Evolutionary conservation across 768 basidiomycete genomes (phyloP).

Genomic region (Lactarius tabidus): DNA sequence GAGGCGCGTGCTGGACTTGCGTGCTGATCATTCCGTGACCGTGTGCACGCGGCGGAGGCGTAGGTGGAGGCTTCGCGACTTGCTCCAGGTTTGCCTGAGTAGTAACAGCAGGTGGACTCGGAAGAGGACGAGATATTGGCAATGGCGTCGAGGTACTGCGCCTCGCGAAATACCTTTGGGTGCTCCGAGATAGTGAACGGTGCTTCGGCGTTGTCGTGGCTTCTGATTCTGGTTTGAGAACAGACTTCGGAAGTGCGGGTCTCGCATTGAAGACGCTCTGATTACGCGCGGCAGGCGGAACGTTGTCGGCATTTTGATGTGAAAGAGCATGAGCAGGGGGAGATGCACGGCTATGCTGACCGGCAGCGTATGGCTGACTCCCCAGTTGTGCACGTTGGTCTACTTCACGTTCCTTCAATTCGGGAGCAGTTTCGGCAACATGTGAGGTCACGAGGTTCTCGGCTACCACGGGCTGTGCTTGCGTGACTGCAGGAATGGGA

Average conservation of each 20-base stretch:
- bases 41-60: slow-evolving; percentile 4
- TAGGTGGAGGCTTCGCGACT: slow-evolving; percentile 2
- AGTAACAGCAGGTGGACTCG: slow-evolving; percentile 18
- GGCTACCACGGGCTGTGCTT: neutral
- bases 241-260: neutral
- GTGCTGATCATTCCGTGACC: neutral
- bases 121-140: slow-evolving; percentile 21
- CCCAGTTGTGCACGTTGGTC: neutral
- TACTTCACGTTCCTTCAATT: neutral
- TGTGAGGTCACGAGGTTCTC: neutral
- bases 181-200: slow-evolving; percentile 2
- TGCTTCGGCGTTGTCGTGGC: neutral
- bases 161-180: neutral
- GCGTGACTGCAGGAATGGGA: neutral
- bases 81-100: slow-evolving; percentile 9
- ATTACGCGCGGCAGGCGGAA: neutral
- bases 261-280: neutral
- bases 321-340: neutral
- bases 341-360: neutral
- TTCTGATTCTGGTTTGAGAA: neutral
- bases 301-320: neutral
- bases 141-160: slow-evolving; percentile 20
- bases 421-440: neutral
- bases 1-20: neutral
- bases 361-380: neutral